Evolutionary conservation across 257 asterid genomes (phyloP).

Genomic region (Schizonepeta tenuifolia): DNA sequence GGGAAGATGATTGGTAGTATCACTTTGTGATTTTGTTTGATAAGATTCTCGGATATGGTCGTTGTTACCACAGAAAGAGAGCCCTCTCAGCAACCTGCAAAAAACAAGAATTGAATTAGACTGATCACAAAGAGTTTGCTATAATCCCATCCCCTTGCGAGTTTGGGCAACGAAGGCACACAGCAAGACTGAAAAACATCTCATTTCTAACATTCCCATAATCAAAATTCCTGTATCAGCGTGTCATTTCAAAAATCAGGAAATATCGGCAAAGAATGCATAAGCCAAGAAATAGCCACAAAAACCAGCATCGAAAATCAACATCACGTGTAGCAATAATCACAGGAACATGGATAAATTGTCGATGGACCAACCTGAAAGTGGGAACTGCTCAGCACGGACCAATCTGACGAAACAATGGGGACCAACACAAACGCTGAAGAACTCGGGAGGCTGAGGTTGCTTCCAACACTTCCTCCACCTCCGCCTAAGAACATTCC

Average conservation of each 20-base stretch:
- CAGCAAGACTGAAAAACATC: too few species aligned
- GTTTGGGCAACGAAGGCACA: too few species aligned
- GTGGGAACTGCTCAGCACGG: conserved; percentile 45
- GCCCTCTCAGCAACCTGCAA: conserved; percentile 45
- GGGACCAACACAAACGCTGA: conserved; percentile 43
- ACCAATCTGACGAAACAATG: conserved; percentile 38
- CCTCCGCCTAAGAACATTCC: conserved; percentile 43
- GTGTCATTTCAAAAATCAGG: neutral
- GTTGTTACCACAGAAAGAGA: conserved; percentile 41
- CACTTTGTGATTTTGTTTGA: conserved; percentile 41
- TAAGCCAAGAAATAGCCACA: neutral
- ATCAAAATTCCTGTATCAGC: too few species aligned
- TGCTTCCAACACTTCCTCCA: conserved; percentile 42
- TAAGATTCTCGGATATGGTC: conserved; percentile 39
- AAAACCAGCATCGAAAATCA: neutral
- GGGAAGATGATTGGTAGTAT: conserved; percentile 44
- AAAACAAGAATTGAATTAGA: conserved; percentile 1
- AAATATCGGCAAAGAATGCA: neutral
- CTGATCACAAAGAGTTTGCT: neutral
- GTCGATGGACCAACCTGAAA: conserved; percentile 34
- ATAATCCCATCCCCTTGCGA: too few species aligned
- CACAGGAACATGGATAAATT: neutral
- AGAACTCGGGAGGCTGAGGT: conserved; percentile 43
- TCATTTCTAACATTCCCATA: too few species aligned
- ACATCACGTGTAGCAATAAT: neutral